Percentiles rank a stretch among this genome's conserved stretches.
These are phyloP conservation scores for Pichia inconspicua DNA, from an alignment of 1,139 yeast species.

Conservation along the genomic window DNA sequence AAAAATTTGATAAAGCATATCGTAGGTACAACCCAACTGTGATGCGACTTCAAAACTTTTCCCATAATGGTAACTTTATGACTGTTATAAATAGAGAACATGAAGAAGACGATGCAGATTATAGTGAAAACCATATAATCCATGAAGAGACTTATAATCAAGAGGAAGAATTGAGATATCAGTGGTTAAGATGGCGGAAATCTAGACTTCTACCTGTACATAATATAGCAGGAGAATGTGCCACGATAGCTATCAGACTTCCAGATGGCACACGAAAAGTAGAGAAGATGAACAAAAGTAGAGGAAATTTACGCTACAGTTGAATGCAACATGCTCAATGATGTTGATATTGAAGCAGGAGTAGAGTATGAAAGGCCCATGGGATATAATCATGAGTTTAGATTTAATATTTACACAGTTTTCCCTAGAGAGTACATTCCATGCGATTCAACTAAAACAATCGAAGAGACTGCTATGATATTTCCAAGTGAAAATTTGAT, in stretches of 20 bases:
- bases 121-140: neutral
- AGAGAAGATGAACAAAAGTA: conserved; percentile 42
- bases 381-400: conserved; percentile 36
- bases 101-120: neutral
- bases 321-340: conserved; percentile 36
- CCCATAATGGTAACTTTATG: neutral
- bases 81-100: neutral
- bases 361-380: conserved; percentile 28
- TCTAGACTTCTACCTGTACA: conserved; percentile 33
- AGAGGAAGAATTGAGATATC: conserved; percentile 6
- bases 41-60: conserved; percentile 47
- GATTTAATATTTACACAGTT: conserved; percentile 44
- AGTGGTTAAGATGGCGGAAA: conserved; percentile 45
- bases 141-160: neutral
- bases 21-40: conserved; percentile 58
- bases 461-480: conserved; percentile 38
- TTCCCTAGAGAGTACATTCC: conserved; percentile 41
- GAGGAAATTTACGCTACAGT: conserved; percentile 57
- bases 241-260: conserved; percentile 55
- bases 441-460: conserved; percentile 21
- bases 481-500: conserved; percentile 58
- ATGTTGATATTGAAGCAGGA: conserved; percentile 12
- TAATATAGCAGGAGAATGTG: conserved; percentile 23
- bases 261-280: conserved; percentile 44
- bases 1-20: conserved; percentile 37